Evolutionary conservation across 805 yeast genomes (phyloP).

Genomic region (Yamadazyma sp.): DNA sequence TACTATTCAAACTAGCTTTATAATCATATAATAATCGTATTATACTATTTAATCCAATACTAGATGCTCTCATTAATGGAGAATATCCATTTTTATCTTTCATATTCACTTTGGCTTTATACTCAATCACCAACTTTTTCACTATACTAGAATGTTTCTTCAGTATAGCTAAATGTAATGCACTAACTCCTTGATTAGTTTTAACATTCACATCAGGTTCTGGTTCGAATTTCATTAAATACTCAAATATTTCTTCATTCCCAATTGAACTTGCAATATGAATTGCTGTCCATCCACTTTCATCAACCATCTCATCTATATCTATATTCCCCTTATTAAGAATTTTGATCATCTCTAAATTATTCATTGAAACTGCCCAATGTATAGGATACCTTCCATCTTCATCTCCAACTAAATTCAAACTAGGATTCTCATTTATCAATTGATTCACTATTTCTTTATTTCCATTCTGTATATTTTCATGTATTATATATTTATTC

Average conservation of each 20-base stretch:
- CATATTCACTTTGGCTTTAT: slow-evolving; percentile 58
- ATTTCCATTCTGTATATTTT: slow-evolving; percentile 66
- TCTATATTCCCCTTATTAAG: slow-evolving; percentile 38
- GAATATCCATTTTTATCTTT: slow-evolving; percentile 67
- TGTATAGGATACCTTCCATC: slow-evolving; percentile 82
- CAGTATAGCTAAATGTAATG: slow-evolving; percentile 73
- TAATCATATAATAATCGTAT: slow-evolving; percentile 51
- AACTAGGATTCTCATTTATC: slow-evolving; percentile 47
- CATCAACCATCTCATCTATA: slow-evolving; percentile 66
- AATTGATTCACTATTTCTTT: slow-evolving; percentile 48
- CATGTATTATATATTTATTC: slow-evolving; percentile 39
- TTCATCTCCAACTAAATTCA: slow-evolving; percentile 50
- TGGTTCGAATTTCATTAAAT: slow-evolving; percentile 47
- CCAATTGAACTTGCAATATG: slow-evolving; percentile 84
- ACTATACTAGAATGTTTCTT: slow-evolving; percentile 60
- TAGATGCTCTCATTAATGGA: slow-evolving; percentile 80
- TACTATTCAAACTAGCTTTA: slow-evolving; percentile 62
- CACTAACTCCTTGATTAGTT: slow-evolving; percentile 70
- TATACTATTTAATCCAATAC: slow-evolving; percentile 63
- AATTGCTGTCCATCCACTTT: slow-evolving; percentile 83
- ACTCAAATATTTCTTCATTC: slow-evolving; percentile 47
- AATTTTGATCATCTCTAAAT: slow-evolving; percentile 35
- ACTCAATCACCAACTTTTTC: slow-evolving; percentile 46
- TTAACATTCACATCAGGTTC: slow-evolving; percentile 58
- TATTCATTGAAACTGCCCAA: slow-evolving; percentile 78